Percentiles rank a stretch among this genome's conserved stretches.
Evolutionary conservation across 2,329 filamentous ascomycete species (phyloP).

Genomic region (Alternaria infectoria): DNA sequence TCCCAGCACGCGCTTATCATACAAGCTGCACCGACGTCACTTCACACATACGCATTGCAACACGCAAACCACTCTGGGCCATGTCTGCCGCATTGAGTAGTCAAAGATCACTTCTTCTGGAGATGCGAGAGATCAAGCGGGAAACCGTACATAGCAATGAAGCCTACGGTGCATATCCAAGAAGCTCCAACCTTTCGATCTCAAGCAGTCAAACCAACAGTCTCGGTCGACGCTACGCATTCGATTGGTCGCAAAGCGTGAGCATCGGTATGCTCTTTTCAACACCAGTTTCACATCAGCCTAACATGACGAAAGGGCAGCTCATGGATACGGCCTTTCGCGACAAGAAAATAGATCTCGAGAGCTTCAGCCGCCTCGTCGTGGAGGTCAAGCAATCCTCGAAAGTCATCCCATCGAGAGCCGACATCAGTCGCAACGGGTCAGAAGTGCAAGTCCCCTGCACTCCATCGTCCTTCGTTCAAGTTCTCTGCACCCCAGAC

Average conservation of each 20-base stretch:
- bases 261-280: background rate
- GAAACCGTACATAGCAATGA: background rate
- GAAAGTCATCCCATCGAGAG: background rate
- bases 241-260: background rate
- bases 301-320: background rate
- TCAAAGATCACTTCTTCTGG: background rate
- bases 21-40: background rate
- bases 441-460: background rate
- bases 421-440: background rate
- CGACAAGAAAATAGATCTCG: background rate
- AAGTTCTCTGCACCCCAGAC: background rate
- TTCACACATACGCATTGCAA: background rate
- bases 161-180: background rate
- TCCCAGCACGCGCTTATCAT: background rate
- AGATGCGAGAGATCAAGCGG: background rate
- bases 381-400: background rate
- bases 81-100: background rate
- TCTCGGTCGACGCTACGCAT: background rate
- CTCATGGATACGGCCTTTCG: background rate
- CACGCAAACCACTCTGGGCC: background rate
- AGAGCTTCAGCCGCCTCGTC: background rate
- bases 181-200: background rate
- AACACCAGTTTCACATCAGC: background rate
- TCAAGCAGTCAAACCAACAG: background rate
- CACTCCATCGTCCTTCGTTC: background rate